These are phyloP conservation scores for Boletus subluridellus DNA, from an alignment of 1,284 basidiomycete species.

Conservation along the genomic window DNA sequence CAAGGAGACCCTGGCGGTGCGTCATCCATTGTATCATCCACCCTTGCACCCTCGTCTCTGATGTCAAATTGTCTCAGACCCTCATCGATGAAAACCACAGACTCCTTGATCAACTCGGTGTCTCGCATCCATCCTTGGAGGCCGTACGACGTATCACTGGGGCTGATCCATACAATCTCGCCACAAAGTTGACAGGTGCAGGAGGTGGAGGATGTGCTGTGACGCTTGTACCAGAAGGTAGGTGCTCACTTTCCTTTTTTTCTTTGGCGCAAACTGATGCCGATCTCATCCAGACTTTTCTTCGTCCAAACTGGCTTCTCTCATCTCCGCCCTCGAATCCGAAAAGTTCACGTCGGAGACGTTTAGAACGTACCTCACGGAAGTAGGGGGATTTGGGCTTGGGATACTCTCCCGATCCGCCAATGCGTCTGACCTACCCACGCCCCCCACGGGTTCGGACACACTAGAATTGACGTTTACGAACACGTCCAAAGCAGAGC, in stretches of 20 bases:
- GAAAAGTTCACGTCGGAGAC: slow-evolving; percentile 46
- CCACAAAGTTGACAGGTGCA: slow-evolving; percentile 97
- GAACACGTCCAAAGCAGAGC: slow-evolving; percentile 41
- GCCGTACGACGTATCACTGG: slow-evolving; percentile 71
- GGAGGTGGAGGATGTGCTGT: slow-evolving; percentile 99
- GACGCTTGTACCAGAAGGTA: slow-evolving; percentile 89
- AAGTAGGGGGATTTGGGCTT: slow-evolving; percentile 89
- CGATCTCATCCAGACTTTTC: slow-evolving; percentile 50
- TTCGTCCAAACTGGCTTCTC: slow-evolving; percentile 50
- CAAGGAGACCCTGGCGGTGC: slow-evolving; percentile 43
- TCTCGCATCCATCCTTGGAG: slow-evolving; percentile 89
- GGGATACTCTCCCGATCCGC: slow-evolving; percentile 56
- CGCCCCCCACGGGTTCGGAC: slow-evolving; percentile 17
- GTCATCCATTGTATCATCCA: slow-evolving; percentile 36
- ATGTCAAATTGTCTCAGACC: slow-evolving; percentile 40
- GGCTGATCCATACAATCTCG: slow-evolving; percentile 62
- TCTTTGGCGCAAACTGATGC: slow-evolving; percentile 8
- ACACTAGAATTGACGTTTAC: slow-evolving; percentile 51
- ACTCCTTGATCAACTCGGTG: slow-evolving; percentile 85
- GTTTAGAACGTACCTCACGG: slow-evolving; percentile 87
- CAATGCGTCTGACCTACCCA: slow-evolving; percentile 8
- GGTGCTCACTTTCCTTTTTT: slow-evolving; percentile 19
- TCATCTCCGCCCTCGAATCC: slow-evolving; percentile 54
- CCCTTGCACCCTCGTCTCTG: neutral
- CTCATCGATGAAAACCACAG: slow-evolving; percentile 88